Conservation (phyloP, 495 filamentous ascomycete species). For the Chaetomium fimeti region DNA sequence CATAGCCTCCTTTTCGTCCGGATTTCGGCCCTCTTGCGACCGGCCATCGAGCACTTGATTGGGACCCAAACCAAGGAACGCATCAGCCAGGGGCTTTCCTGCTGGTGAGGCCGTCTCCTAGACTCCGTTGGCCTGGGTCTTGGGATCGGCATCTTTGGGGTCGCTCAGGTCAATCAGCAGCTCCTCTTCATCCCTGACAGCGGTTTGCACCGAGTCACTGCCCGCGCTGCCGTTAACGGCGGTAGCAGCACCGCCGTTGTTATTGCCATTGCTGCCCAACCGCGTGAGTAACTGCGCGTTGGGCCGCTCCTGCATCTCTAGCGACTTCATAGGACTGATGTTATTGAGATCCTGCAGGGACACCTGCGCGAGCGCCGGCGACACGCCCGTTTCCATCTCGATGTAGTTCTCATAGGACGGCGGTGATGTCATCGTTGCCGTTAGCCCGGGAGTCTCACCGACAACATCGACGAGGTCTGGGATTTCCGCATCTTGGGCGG, state of each 20-base stretch:
- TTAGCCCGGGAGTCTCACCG: background rate
- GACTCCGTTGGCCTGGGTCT: background rate
- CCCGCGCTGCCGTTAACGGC: background rate
- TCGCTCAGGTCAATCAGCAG: constrained; percentile 5
- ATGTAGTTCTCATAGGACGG: constrained; percentile 17
- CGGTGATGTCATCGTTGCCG: background rate
- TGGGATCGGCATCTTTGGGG: background rate
- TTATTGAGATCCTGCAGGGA: constrained; percentile 22
- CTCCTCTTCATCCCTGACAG: background rate
- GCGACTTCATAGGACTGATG: constrained; percentile 22
- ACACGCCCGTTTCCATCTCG: constrained; percentile 12
- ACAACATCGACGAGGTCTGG: constrained; percentile 9
- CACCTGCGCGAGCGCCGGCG: constrained; percentile 18
- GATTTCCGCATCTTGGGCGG: background rate
- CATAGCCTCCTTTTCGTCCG: too few relatives aligned
- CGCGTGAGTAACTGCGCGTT: constrained; percentile 17
- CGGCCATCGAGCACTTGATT: background rate
- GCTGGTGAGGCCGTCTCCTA: background rate
- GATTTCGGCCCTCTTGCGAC: too few relatives aligned
- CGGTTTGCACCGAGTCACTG: background rate
- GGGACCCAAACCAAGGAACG: background rate
- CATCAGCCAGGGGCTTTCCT: background rate
- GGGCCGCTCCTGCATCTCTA: constrained; percentile 44
- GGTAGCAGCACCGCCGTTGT: background rate
- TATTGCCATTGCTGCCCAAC: background rate